Conservation (phyloP, 331 rosid genomes). For the Rosa hybrid region DNA sequence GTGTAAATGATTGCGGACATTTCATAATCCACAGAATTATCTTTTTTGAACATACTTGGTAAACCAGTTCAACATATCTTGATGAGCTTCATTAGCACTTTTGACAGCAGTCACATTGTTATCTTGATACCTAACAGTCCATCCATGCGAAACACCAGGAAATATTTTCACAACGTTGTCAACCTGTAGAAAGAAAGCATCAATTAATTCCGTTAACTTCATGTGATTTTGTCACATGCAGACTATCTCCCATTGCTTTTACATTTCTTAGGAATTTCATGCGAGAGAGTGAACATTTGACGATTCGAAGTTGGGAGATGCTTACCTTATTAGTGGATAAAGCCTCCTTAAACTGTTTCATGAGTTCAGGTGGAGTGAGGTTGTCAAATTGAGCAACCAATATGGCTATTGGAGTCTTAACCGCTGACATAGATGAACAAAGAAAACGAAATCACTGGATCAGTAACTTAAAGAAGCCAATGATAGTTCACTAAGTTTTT, state of each 20-base stretch:
- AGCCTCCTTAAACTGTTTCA: constrained; percentile 16
- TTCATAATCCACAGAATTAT: neutral
- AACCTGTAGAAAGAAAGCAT: constrained; percentile 9
- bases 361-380: constrained; percentile 19
- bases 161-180: constrained; percentile 17
- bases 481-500: neutral
- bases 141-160: constrained; percentile 10
- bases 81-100: constrained; percentile 24
- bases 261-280: neutral
- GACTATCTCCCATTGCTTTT: neutral
- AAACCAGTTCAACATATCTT: constrained; percentile 22
- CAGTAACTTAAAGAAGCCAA: neutral
- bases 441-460: neutral
- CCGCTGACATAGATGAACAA: constrained; percentile 8
- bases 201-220: neutral
- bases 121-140: constrained; percentile 6
- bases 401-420: constrained; percentile 26
- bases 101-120: constrained; percentile 10
- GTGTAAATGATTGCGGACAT: neutral
- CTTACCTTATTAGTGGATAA: constrained; percentile 7
- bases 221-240: neutral
- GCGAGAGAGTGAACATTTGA: no score
- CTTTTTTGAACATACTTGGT: neutral
- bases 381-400: constrained; percentile 29
- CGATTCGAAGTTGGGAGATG: neutral